Evolutionary conservation across 2,329 filamentous ascomycete genomes (phyloP), one percentile per base, ranked within the genome.

Genomic region (Chrysoporthe austroafricana): DNA sequence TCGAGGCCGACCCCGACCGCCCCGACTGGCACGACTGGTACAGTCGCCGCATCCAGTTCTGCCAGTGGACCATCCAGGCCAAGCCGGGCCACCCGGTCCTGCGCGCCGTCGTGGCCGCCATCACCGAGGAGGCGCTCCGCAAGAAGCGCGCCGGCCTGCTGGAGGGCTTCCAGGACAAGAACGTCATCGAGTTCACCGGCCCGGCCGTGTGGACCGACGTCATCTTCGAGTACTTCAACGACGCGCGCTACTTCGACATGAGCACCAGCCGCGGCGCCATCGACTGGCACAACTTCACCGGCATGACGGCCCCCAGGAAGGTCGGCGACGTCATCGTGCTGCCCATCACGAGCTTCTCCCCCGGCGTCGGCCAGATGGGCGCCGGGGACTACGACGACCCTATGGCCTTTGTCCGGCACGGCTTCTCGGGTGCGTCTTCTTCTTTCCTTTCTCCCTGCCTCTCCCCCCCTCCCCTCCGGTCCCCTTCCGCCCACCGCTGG

Each of bases 21-120:
- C 87, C 88, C 3, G 96, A 99, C 78, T 99, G 96, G 96, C 86
- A 88, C 46, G 84, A 97, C 1, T 98, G 95, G 96, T 99, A 98
- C 83, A 96, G 93, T 71, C 91, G 96, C 69, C 88, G 95, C 71
- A 94, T 99, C 70, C 96, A 98, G 77, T 98, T 99, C 80, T 99
- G 96, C 81, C 96, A 99, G 79, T 99, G 96, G 96, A 99, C 96
- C 1, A 97, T 99, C 71, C 95, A 98, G 79, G 84, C 92, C 67
- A 99, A 99, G 79, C 91, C 95, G 0, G 96, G 96, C 13, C 96
- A 99, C 77, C 96, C 96, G 0, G 89, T 97, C 14, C 85, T 99
- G 68, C 89, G 94, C 70, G 93, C 97, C 70, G 88, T 97, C 69
- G 93, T 99, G 43, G 85, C 91, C 16, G 91, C 90, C 72, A 94